Base-by-base conservation (phyloP, 1,284 basidiomycete genomes). In the Sporisorium reilianum region DNA sequence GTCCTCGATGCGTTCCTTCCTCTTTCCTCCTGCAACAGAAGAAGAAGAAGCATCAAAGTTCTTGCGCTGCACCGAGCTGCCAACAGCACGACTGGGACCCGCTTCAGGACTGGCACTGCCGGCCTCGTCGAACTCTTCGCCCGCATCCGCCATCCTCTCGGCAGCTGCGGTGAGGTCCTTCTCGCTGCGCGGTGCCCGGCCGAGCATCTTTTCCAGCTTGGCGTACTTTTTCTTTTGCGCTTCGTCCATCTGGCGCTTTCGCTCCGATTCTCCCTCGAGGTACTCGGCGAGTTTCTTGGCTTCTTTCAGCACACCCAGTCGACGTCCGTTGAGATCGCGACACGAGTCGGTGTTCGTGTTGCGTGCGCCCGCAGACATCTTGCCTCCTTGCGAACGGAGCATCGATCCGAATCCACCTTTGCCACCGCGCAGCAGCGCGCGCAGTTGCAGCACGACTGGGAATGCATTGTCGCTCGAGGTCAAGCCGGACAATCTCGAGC, bases 401-500 rank as follows among this genome's bases (percentile, higher is more conserved):
- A 97, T 95, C 25, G 92, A 93, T 9, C 97, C 96, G 83, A 99
- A 99, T 54, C 96, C 96, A 82, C 97, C 96, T 86, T 99, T 99
- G 50, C 97, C 97, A 66, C 96, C 96, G 11, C 88, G 91, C 72
- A 60, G 20, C 18, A 69, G 59, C 20, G 65, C 50, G 6, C 79
- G 58, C 23, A 80, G 28, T 25, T 81, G 75, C 25, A 83, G 66
- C 3, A 68, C 49, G 2, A 77, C 48, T 1, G 67, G 67, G 26
- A 58, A 59, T 8, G 11, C 59, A 50, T 64, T 44, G 20, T 54
- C 25, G 44, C 20, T 30, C 3, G 55, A 45, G 25, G 10, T 22
- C 23, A 64, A 38, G 11, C 28, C 45, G 22, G 53, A 40, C n/a
- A 65, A 34, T 11, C 36, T 46, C 0, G 64, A 38, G 0, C 46